These are phyloP conservation scores for Chimonanthus praecox DNA, from an alignment of 164 flowering plant genomes.

Conservation along the genomic window DNA sequence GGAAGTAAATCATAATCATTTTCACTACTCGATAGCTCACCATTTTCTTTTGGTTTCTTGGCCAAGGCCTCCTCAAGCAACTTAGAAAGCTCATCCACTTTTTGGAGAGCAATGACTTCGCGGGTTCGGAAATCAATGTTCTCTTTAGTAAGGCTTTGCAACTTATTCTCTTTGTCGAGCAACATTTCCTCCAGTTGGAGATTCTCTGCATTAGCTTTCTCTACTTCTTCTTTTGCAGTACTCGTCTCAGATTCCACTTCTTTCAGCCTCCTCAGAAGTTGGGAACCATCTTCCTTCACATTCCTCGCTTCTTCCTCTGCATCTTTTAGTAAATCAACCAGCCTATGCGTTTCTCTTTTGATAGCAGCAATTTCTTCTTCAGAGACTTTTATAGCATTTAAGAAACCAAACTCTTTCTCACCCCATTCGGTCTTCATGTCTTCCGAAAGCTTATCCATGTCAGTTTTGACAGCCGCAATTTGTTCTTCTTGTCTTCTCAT, in stretches of 20 bases:
- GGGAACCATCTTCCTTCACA: conserved; percentile 46
- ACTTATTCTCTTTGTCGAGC: conserved; percentile 57
- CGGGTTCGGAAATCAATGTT: conserved; percentile 45
- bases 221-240: conserved; percentile 52
- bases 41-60: conserved; percentile 48
- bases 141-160: conserved; percentile 45
- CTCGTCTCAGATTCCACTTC: conserved; percentile 56
- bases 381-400: conserved; percentile 35
- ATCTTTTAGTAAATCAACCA: conserved; percentile 45
- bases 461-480: conserved; percentile 37
- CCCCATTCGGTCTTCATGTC: conserved; percentile 63
- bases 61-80: conserved; percentile 48
- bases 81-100: conserved; percentile 51
- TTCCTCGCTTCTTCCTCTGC: conserved; percentile 51
- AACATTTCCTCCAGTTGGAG: conserved; percentile 58
- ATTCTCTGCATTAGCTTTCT: conserved; percentile 63
- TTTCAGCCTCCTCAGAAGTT: conserved; percentile 32
- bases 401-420: conserved; percentile 46
- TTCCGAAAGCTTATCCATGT: conserved; percentile 25
- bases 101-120: conserved; percentile 41
- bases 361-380: conserved; percentile 49
- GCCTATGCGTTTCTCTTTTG: conserved; percentile 47
- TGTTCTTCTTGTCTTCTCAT: conserved; percentile 54
- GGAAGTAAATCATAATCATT: conserved; percentile 87
- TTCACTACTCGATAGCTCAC: conserved; percentile 62